A percentile compares a stretch with the other conserved stretches of the same genome.
These are phyloP conservation scores for Hydrangea macrophylla DNA, from an alignment of 148 eudicot species.

Conservation along the genomic window DNA sequence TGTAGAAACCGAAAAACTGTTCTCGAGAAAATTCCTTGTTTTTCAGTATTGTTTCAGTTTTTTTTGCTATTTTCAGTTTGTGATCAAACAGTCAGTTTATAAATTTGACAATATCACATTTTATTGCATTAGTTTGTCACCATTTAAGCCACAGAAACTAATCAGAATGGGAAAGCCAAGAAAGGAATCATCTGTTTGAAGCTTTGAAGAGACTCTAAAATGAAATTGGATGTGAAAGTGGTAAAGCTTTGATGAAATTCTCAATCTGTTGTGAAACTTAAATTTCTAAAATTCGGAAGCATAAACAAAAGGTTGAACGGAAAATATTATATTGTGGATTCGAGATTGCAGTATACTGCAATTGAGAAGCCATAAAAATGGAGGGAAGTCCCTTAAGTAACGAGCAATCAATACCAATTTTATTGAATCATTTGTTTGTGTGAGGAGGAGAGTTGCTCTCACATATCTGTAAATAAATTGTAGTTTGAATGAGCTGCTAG, in stretches of 20 bases:
- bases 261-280: no score
- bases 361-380: background rate
- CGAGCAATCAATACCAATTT: background rate
- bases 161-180: background rate
- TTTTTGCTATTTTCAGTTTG: background rate
- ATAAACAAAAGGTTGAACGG: no score
- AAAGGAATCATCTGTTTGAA: background rate
- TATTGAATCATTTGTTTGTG: background rate
- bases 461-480: background rate
- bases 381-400: background rate
- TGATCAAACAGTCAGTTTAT: background rate
- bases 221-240: no score
- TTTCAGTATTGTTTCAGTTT: background rate
- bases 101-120: background rate
- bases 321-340: no score
- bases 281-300: no score
- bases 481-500: background rate
- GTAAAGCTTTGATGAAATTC: no score
- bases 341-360: no score
- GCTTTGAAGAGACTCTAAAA: no score
- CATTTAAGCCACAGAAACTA: background rate
- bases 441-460: background rate
- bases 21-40: background rate
- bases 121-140: slow-evolving; percentile 1
- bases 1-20: background rate